Percentiles rank a stretch among this genome's conserved stretches.
Evolutionary conservation across 1,284 basidiomycete genomes (phyloP).

Genomic region (Neonothopanus nambi): DNA sequence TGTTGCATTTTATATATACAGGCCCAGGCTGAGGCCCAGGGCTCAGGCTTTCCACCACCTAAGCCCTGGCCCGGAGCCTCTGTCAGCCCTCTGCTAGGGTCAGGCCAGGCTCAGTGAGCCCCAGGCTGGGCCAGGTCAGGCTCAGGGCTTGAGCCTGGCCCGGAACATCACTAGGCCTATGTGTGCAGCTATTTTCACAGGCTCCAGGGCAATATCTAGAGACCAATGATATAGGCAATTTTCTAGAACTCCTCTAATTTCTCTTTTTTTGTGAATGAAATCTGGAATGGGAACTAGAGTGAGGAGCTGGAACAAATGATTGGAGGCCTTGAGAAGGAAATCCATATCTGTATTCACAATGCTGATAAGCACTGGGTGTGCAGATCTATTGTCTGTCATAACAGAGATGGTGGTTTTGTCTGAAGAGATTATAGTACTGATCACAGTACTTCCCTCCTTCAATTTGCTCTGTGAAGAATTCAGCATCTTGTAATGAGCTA

Average conservation of each 20-base stretch:
- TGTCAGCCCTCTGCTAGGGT: too few relatives aligned
- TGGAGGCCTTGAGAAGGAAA: constrained; percentile 29
- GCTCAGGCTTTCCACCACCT: too few relatives aligned
- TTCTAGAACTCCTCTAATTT: constrained; percentile 23
- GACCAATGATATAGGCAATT: constrained; percentile 29
- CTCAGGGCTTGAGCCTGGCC: too few relatives aligned
- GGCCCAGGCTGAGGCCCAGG: too few relatives aligned
- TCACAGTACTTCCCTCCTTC: constrained; percentile 28
- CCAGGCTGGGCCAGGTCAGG: too few relatives aligned
- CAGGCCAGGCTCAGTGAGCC: too few relatives aligned
- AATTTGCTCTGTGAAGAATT: constrained; percentile 30
- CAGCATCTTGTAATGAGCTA: too few relatives aligned
- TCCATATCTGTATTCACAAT: constrained; percentile 34
- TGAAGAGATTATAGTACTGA: constrained; percentile 30
- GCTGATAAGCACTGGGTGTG: constrained; percentile 34
- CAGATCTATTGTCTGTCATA: constrained; percentile 29
- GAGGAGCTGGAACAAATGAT: constrained; percentile 28
- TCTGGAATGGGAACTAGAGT: constrained; percentile 32
- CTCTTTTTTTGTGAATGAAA: constrained; percentile 22
- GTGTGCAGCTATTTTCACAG: constrained; percentile 30
- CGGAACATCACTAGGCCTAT: too few relatives aligned
- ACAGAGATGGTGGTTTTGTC: constrained; percentile 35
- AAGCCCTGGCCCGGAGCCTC: too few relatives aligned
- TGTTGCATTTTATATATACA: too few relatives aligned
- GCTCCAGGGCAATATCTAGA: constrained; percentile 29